Evolutionary conservation across 2,329 filamentous ascomycete genomes (phyloP).

Genomic region (Trichophyton verrucosum): DNA sequence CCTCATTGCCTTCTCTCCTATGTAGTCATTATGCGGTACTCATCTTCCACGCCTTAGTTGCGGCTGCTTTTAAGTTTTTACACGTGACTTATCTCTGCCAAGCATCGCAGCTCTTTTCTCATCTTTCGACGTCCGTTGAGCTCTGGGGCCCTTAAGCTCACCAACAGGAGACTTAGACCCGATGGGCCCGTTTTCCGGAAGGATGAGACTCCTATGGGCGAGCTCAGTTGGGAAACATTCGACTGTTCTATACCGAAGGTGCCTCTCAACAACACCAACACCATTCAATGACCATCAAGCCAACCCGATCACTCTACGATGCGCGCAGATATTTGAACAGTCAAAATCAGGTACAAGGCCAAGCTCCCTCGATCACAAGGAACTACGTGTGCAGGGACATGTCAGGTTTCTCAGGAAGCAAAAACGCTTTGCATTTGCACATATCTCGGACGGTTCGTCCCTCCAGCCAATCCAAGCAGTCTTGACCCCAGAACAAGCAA

Average conservation of each 20-base stretch:
- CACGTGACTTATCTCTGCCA: too few relatives aligned
- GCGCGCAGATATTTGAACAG: slow-evolving; percentile 27
- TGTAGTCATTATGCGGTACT: too few relatives aligned
- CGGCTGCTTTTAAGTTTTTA: too few relatives aligned
- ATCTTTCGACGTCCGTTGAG: neutral
- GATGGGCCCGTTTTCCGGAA: neutral
- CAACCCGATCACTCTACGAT: slow-evolving; percentile 21
- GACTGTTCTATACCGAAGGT: slow-evolving; percentile 31
- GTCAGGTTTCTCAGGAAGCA: slow-evolving; percentile 76
- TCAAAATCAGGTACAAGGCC: slow-evolving; percentile 16
- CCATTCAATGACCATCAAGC: slow-evolving; percentile 20
- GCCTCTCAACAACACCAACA: slow-evolving; percentile 26
- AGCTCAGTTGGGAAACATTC: neutral
- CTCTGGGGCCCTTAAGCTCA: neutral
- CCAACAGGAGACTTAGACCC: neutral
- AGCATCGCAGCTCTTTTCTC: too few relatives aligned
- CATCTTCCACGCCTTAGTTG: neutral
- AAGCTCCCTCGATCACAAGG: slow-evolving; percentile 24
- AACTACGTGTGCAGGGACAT: slow-evolving; percentile 59
- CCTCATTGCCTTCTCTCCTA: too few relatives aligned
- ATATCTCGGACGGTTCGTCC: slow-evolving; percentile 78
- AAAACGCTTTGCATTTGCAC: slow-evolving; percentile 70
- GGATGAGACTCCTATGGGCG: neutral
- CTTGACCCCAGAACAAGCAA: slow-evolving; percentile 56
- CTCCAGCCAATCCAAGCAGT: slow-evolving; percentile 68